Evolutionary conservation across 2,329 filamentous ascomycete genomes (phyloP), one percentile per base, ranked within the genome.

Genomic region (Sclerotinia trifoliorum): DNA sequence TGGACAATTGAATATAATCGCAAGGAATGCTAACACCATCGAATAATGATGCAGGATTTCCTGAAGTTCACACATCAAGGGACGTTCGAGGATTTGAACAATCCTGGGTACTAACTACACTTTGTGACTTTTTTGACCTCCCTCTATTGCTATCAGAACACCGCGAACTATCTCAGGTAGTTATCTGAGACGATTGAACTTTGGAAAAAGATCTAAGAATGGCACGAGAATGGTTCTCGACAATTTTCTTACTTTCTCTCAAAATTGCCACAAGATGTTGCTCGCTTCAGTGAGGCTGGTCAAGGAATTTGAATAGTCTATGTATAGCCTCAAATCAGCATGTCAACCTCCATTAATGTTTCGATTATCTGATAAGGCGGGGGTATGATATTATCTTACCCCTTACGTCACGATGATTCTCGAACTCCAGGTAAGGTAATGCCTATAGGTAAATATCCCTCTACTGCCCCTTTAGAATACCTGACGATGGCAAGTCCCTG

Each of bases 391-490:
- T 48, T 57, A n/a, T 21, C 2, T 62, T 51, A 74, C 70, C 74
- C 73, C 73, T 75, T 75, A 57, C 73, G 63, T 71, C 65, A 66
- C 58, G 65, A 73, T 70, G 67, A 39, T 57, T 70, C 26, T 70
- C 71, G 49, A 73, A 73, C 73, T 72, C 67, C 69, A 74, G 65
- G 72, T 69, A 74, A 72, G 71, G 73, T 70, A 69, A 73, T 69
- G 69, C 65, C 67, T 63, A 72, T 74, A 72, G 52, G 68, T 62
- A 52, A 19, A n/a, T 58, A 69, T 71, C 70, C 73, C 71, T 71
- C 68, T 66, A 66, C 68, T 72, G 72, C 68, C 71, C 71, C 72
- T 71, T 69, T 65, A 57, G 69, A 70, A 69, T 70, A 73, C 68
- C 69, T 71, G 24, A 67, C 54, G 46, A 66, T 72, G 72, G 70